A percentile compares a stretch with the other conserved stretches of the same genome.
phyloP scores from a whole-genome alignment of 257 asterid genomes.

The Solanum medicagineum region DNA sequence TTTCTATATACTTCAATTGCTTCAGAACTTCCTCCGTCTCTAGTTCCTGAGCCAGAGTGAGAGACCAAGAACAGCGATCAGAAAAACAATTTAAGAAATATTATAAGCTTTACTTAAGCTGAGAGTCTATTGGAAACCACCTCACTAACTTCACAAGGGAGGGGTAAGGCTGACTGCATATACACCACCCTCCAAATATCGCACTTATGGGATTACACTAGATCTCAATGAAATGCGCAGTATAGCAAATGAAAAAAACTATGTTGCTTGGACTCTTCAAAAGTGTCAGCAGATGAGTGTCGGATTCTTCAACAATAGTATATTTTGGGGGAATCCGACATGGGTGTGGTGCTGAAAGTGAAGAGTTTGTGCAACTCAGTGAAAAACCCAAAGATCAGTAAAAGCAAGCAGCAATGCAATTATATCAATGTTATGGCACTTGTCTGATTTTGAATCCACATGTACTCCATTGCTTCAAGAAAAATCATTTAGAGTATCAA shows the following conservation, averaged over 20 bases:
- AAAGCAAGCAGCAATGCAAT: neutral
- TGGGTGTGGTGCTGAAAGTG: no score
- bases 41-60: conserved; percentile 52
- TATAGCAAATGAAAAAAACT: neutral
- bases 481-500: neutral
- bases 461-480: neutral
- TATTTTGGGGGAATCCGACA: no score
- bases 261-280: no score
- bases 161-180: neutral
- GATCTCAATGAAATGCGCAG: neutral
- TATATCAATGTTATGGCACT: neutral
- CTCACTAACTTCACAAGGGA: neutral
- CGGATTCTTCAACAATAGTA: no score
- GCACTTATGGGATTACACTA: neutral
- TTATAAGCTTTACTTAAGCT: neutral
- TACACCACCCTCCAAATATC: neutral
- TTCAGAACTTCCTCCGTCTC: conserved; percentile 67
- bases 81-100: neutral
- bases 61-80: neutral
- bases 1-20: conserved; percentile 70
- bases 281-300: no score
- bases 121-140: neutral
- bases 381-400: neutral
- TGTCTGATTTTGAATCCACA: neutral
- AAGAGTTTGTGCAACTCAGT: no score